Evolutionary conservation across 2,329 filamentous ascomycete species (phyloP), one percentile per base, ranked within the genome.

Genomic region (Fusarium praegraminearum): DNA sequence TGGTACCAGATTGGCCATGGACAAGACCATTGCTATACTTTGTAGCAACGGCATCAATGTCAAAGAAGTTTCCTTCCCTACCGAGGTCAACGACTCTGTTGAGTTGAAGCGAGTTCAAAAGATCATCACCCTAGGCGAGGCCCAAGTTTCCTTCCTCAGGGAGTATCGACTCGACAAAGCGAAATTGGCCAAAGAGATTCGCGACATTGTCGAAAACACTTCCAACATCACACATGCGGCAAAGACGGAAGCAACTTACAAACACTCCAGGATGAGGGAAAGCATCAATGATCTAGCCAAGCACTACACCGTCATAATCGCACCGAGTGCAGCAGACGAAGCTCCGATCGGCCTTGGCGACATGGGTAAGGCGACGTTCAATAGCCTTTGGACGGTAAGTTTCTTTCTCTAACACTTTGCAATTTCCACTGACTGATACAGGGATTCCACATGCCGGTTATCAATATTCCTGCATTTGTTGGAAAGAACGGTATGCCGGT

Each of bases 281-380:
- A 11, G 16, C 0, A 38, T 38, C 4, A n/a, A 6, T 6, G 6
- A 5, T 1, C 9, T 11, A 10, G 35, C 5, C 18, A 12, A n/a
- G 5, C 2, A 5, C 35, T 38, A 38, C 35, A 38, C 9, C 3
- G 10, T 33, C 16, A 5, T 38, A 10, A n/a, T 38, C 35, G 11
- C 35, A 18, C 18, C 35, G 5, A n/a, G 18, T 38, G 35, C 35
- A n/a, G 18, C n/a, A 5, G 35, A 38, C n/a, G 35, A 38, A 38
- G 18, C 18, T 9, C 10, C 18, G 9, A 5, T n/a, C 18, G 18
- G 18, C 5, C 10, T 38, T 5, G 35, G 5, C 5, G 10, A 12
- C 6, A 38, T 38, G 9, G 35, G 18, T 3, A 38, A 3, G 5
- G 18, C 35, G 2, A 38, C 18, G 12, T 38, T n/a, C 9, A n/a